Evolutionary conservation across 192 early-diverging fungal species (phyloP), one percentile per base, ranked within the genome.

Genomic region (Ramicandelaber brevisporus): DNA sequence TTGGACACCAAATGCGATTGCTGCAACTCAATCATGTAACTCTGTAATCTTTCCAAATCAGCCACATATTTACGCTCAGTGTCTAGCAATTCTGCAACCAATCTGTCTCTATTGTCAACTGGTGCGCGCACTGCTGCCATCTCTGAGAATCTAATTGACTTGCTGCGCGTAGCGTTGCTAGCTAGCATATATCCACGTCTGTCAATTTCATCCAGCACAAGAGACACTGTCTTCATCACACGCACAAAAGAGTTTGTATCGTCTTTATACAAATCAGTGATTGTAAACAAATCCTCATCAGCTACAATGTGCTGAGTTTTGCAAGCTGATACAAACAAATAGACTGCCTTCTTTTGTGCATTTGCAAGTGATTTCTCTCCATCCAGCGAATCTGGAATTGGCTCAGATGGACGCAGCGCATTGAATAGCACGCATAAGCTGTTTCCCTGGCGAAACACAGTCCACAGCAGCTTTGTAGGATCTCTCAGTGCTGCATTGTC

Each of bases 241-340:
- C 84, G 93, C 35, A 97, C 75, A 49, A 93, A 87, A 35, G 71
- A 78, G 50, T 87, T 89, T 18, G 86, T 97, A 44, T 97, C 82
- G 43, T 93, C 86, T 33, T 78, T 70, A 46, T 73, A 84, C 20
- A 92, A 51, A 29, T 87, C 83, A 4, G 80, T 62, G 29, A 93
- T 68, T 20, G 73, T 67, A 48, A 88, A 81, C 16, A 78, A 46
- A 36, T 75, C 59, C 29, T 84, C 72, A 20, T 87, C 66, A 17
- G 51, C 54, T 10, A 68, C 57, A 28, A 80, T 41, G 1, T 76
- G 59, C 40, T 83, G 65, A 19, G 66, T 55, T 28, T 75, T 71
- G 54, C 85, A 87, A 11, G 72, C 71, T 31, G 76, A 70, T 17
- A 90, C 39, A 53, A 96, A 96, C 31, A 67, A 58, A 50, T 75